Conservation (phyloP, 2,329 filamentous ascomycete species). For the Beauveria asiatica region DNA sequence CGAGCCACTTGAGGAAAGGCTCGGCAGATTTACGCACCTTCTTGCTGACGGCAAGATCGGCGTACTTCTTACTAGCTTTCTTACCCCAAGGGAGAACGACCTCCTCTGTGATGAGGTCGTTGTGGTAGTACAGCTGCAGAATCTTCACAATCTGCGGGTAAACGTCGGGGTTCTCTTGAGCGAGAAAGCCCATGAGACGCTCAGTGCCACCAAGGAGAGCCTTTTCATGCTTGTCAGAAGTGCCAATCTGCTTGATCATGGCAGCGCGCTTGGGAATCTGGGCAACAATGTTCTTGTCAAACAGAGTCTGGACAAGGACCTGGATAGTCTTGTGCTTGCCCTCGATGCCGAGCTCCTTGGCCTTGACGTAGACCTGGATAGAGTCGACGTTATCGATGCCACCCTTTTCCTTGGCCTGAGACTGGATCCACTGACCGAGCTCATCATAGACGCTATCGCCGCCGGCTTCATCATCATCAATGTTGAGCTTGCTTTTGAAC, state of each 20-base stretch:
- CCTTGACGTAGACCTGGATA: conserved; percentile 90
- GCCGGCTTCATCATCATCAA: conserved; percentile 68
- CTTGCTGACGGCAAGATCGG: conserved; percentile 79
- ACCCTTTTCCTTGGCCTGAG: conserved; percentile 61
- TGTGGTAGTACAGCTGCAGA: conserved; percentile 81
- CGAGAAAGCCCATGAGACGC: conserved; percentile 66
- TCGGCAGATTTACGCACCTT: conserved; percentile 93
- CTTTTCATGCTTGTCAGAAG: conserved; percentile 89
- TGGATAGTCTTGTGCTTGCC: conserved; percentile 86
- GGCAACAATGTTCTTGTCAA: conserved; percentile 79
- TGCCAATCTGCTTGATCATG: conserved; percentile 89
- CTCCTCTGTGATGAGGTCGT: conserved; percentile 83
- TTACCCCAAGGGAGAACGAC: conserved; percentile 82
- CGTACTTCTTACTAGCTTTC: conserved; percentile 98
- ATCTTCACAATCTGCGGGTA: conserved; percentile 72
- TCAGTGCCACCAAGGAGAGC: conserved; percentile 91
- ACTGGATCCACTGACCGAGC: conserved; percentile 86
- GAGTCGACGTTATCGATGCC: conserved; percentile 74
- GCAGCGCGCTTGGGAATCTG: conserved; percentile 77
- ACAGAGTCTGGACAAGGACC: conserved; percentile 88
- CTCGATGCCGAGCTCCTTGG: conserved; percentile 92
- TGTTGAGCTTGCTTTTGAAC: conserved; percentile 82
- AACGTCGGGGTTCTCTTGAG: conserved; percentile 73
- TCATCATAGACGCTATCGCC: conserved; percentile 76
- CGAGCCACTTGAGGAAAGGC: conserved; percentile 90